Percentiles rank a stretch among this genome's conserved stretches.
Conservation (phyloP, 1,284 basidiomycete genomes). For the Naganishia sp. region DNA sequence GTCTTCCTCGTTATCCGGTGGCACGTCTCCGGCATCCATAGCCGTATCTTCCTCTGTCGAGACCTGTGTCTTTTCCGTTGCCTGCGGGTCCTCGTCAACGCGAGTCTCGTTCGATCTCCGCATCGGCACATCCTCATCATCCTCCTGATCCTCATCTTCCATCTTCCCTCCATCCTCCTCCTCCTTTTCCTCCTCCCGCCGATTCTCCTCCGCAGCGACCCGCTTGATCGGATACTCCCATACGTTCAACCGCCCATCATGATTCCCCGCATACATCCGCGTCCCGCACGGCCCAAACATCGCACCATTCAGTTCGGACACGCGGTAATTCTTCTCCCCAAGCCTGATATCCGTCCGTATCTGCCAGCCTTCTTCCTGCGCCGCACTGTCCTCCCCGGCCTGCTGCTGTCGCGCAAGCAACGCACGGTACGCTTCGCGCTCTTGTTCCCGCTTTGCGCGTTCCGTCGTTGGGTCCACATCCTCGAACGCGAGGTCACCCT, state of each 20-base stretch:
- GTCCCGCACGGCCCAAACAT: conserved; percentile 33
- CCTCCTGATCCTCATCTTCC: conserved; percentile 6
- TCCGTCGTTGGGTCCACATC: conserved; percentile 8
- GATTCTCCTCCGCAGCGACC: neutral
- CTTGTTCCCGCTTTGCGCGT: conserved; percentile 6
- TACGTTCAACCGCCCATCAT: conserved; percentile 28
- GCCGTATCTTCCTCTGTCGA: conserved; percentile 9
- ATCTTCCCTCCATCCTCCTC: conserved; percentile 4
- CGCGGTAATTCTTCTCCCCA: conserved; percentile 23
- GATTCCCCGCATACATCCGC: conserved; percentile 31
- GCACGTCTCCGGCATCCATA: neutral
- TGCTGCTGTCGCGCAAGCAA: conserved; percentile 12
- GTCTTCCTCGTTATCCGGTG: neutral
- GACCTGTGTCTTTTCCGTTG: conserved; percentile 3
- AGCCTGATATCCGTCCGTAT: conserved; percentile 27
- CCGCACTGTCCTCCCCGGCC: neutral
- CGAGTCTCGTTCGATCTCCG: conserved; percentile 1
- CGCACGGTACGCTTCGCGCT: conserved; percentile 21
- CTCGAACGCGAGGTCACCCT: conserved; percentile 17
- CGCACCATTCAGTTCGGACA: conserved; percentile 29
- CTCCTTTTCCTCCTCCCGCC: neutral
- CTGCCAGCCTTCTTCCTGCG: conserved; percentile 29
- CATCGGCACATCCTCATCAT: conserved; percentile 15
- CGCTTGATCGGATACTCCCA: conserved; percentile 33
- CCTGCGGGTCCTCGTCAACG: neutral